Evolutionary conservation across 352 stramenopile genomes (phyloP).

Genomic region (Phytopythium montanum): DNA sequence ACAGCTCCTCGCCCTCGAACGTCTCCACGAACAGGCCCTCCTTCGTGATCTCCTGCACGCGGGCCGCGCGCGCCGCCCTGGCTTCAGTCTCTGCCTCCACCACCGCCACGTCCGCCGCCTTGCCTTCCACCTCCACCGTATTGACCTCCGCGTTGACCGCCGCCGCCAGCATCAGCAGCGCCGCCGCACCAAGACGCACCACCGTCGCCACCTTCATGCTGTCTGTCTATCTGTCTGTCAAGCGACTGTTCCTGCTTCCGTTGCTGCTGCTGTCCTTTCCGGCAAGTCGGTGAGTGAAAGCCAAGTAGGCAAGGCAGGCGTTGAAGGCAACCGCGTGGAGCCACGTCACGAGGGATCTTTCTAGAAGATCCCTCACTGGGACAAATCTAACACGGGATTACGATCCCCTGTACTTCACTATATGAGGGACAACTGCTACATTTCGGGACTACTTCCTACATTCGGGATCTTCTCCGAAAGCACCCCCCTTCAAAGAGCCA

Average conservation of each 20-base stretch:
- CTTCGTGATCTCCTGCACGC: constrained; percentile 50
- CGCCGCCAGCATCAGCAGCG: constrained; percentile 35
- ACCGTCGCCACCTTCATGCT: constrained; percentile 55
- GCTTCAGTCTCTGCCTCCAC: too few species aligned
- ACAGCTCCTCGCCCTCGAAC: constrained; percentile 54
- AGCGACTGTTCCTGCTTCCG: too few species aligned
- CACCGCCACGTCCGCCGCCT: constrained; percentile 11
- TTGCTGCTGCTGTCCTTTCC: neutral
- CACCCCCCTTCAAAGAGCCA: constrained; percentile 11
- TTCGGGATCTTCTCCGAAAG: constrained; percentile 7
- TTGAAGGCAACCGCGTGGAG: constrained; percentile 3
- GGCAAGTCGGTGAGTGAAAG: neutral
- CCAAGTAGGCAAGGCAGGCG: neutral
- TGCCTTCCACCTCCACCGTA: constrained; percentile 2
- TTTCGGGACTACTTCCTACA: neutral
- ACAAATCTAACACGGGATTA: neutral
- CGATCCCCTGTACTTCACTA: neutral
- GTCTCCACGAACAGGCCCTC: constrained; percentile 73
- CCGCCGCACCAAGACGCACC: constrained; percentile 35
- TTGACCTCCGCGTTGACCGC: constrained; percentile 2
- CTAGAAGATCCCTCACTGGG: constrained; percentile 9
- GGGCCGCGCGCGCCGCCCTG: constrained; percentile 27
- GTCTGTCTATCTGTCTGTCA: neutral
- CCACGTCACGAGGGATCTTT: constrained; percentile 7
- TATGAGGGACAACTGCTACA: neutral